phyloP scores from a whole-genome alignment of 345 rosid species.

The Gossypium anomalum region DNA sequence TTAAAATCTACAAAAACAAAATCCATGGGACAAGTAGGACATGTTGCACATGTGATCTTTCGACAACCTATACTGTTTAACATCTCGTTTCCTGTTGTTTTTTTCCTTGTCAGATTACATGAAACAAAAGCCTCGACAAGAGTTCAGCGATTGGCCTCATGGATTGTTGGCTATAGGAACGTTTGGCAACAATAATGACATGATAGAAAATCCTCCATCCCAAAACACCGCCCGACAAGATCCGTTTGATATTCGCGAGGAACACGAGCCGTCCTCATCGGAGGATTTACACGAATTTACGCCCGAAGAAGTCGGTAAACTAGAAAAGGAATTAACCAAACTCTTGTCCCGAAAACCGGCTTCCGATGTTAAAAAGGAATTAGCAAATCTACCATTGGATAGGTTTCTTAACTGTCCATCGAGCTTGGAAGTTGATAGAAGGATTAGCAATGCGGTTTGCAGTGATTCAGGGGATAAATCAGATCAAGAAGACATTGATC shows the following conservation, averaged over 20 bases:
- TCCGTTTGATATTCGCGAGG: slow-evolving; percentile 21
- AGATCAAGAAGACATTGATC: slow-evolving; percentile 74
- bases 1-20: background rate
- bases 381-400: slow-evolving; percentile 72
- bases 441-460: slow-evolving; percentile 50
- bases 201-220: slow-evolving; percentile 28
- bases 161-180: slow-evolving; percentile 89
- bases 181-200: slow-evolving; percentile 50
- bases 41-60: slow-evolving; percentile 11
- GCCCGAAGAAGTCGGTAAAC: slow-evolving; percentile 76
- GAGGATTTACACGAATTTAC: slow-evolving; percentile 67
- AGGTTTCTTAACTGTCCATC: slow-evolving; percentile 97
- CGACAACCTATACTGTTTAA: background rate
- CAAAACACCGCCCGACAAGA: slow-evolving; percentile 28
- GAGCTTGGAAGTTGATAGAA: slow-evolving; percentile 82
- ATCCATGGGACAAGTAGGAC: slow-evolving; percentile 10
- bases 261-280: slow-evolving; percentile 32
- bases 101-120: slow-evolving; percentile 26
- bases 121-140: slow-evolving; percentile 72
- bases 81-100: background rate
- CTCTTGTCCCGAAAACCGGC: slow-evolving; percentile 56
- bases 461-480: slow-evolving; percentile 39
- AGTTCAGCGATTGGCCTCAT: slow-evolving; percentile 93
- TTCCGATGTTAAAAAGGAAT: slow-evolving; percentile 47
- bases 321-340: slow-evolving; percentile 74